Evolutionary conservation across 164 flowering plant species (phyloP).

Genomic region (Cinnamomum micranthum): DNA sequence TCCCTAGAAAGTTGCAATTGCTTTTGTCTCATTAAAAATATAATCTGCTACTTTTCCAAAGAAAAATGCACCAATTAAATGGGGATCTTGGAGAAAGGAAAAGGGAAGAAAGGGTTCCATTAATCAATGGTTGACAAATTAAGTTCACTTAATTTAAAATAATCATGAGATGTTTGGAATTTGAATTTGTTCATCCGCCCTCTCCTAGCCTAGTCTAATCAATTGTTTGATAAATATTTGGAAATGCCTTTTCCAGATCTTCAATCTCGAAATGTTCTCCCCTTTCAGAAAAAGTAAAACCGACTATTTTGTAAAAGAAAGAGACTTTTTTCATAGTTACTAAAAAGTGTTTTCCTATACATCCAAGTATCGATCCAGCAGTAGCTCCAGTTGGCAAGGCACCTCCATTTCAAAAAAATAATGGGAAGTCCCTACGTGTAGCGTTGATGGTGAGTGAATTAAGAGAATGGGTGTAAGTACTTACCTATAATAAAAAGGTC

Average conservation of each 20-base stretch:
- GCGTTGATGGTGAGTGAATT: too few species aligned
- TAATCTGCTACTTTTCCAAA: not conserved
- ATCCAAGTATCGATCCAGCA: too few species aligned
- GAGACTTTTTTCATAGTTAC: too few species aligned
- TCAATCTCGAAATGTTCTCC: not conserved
- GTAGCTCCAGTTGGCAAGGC: too few species aligned
- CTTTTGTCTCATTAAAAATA: not conserved
- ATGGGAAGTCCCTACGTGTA: fast-evolving
- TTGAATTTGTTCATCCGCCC: not conserved
- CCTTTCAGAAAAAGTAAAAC: not conserved
- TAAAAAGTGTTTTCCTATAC: too few species aligned
- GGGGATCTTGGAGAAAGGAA: not conserved
- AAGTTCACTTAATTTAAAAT: not conserved
- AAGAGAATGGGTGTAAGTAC: too few species aligned
- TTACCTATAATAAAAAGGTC: too few species aligned
- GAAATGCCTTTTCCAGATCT: not conserved
- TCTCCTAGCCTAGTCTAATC: not conserved
- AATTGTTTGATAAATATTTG: not conserved
- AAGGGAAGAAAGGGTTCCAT: not conserved
- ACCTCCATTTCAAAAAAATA: too few species aligned
- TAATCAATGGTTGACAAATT: not conserved
- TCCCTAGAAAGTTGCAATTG: not conserved
- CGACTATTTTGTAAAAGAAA: too few species aligned
- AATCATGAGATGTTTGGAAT: not conserved
- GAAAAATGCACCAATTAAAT: not conserved